Percentiles rank a stretch among this genome's conserved stretches.
Evolutionary conservation across 208 protist genomes (phyloP).

Genomic region (Crithidia acanthocephali): DNA sequence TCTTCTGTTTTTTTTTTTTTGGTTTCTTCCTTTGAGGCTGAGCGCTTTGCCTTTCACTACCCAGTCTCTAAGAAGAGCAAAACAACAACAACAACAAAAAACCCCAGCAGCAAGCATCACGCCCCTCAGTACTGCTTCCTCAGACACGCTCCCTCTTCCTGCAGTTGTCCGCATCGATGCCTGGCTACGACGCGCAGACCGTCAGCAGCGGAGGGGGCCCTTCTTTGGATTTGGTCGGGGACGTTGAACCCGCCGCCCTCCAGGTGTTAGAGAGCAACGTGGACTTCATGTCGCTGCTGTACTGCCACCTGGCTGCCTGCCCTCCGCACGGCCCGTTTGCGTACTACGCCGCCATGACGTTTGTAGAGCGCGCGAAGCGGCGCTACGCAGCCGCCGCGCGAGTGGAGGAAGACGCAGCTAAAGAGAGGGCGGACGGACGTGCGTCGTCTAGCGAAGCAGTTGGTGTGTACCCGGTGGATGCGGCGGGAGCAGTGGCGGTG

Average conservation of each 20-base stretch:
- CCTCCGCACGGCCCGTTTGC: conserved; percentile 77
- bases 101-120: too few species aligned
- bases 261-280: conserved; percentile 46
- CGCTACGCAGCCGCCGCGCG: conserved; percentile 18
- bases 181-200: conserved; percentile 1
- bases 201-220: neutral
- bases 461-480: conserved; percentile 13
- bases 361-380: conserved; percentile 57
- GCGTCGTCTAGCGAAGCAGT: neutral
- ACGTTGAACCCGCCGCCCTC: conserved; percentile 22
- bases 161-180: neutral
- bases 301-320: conserved; percentile 65
- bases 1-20: too few species aligned
- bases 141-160: too few species aligned
- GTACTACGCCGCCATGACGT: conserved; percentile 71
- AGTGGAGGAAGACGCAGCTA: too few species aligned
- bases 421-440: too few species aligned
- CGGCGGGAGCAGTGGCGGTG: conserved; percentile 19
- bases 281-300: conserved; percentile 80
- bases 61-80: neutral
- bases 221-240: conserved; percentile 9
- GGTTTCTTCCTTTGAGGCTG: too few species aligned
- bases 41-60: too few species aligned
- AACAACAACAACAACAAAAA: conserved; percentile 15
- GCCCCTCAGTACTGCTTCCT: too few species aligned